phyloP scores from a whole-genome alignment of 768 basidiomycete species.

The Piloderma croceum region DNA sequence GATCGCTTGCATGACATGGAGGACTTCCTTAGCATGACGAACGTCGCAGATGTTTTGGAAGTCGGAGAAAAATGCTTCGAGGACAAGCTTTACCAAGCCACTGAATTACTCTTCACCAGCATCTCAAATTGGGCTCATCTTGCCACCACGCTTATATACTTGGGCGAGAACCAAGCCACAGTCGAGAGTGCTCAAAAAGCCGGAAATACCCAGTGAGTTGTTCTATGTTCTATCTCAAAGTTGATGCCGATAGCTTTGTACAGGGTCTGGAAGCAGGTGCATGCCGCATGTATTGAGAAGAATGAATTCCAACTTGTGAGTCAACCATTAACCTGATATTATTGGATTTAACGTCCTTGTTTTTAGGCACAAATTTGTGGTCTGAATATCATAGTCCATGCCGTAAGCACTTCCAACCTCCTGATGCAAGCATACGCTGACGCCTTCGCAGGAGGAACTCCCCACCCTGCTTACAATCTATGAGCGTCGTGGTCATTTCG shows the following conservation, averaged over 20 bases:
- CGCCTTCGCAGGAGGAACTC: constrained; percentile 84
- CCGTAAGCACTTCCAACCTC: no score
- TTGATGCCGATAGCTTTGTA: constrained; percentile 7
- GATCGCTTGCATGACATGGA: constrained; percentile 99
- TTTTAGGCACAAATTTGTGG: constrained; percentile 93
- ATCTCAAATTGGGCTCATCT: constrained; percentile 99
- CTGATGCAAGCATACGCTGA: no score
- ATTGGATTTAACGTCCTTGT: constrained; percentile 8
- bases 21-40: constrained; percentile 97
- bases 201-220: constrained; percentile 89
- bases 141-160: constrained; percentile 96
- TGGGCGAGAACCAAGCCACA: constrained; percentile 95
- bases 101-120: constrained; percentile 90
- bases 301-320: constrained; percentile 84
- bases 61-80: constrained; percentile 99
- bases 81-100: constrained; percentile 94
- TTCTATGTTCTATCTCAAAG: neutral
- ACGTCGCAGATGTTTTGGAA: constrained; percentile 93
- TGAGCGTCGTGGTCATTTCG: constrained; percentile 88
- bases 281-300: constrained; percentile 97
- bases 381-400: constrained; percentile 95
- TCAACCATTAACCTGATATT: constrained; percentile 1
- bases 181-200: constrained; percentile 99
- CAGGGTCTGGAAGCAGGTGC: constrained; percentile 99
- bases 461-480: constrained; percentile 71